Conservation (phyloP, 495 filamentous ascomycete species). For the Aspergillus taichungensis region DNA sequence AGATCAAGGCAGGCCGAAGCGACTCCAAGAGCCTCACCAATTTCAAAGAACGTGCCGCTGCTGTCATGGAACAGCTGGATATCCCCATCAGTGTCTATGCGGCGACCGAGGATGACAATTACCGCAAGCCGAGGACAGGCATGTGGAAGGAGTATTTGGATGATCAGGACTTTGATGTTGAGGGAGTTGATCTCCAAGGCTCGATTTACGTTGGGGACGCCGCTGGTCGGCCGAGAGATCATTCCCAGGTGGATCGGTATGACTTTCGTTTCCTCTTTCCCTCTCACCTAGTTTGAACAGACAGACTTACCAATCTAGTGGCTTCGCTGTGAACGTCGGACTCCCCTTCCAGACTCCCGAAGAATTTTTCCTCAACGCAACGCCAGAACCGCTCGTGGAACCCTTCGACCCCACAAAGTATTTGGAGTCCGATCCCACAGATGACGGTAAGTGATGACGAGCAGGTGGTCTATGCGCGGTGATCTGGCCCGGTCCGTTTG, state of each 20-base stretch:
- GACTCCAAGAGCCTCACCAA: slow-evolving; percentile 54
- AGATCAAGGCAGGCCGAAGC: slow-evolving; percentile 58
- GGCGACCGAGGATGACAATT: slow-evolving; percentile 69
- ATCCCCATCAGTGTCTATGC: slow-evolving; percentile 77
- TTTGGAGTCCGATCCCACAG: slow-evolving; percentile 27
- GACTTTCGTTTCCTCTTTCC: slow-evolving; percentile 1
- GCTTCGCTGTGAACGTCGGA: slow-evolving; percentile 75
- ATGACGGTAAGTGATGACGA: slow-evolving; percentile 20
- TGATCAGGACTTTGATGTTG: slow-evolving; percentile 59
- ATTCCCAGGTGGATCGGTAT: slow-evolving; percentile 74
- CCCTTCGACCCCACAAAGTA: slow-evolving; percentile 59
- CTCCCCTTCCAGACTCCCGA: slow-evolving; percentile 81
- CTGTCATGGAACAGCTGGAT: slow-evolving; percentile 61
- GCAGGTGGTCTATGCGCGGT: not conserved
- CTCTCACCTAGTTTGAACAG: not conserved
- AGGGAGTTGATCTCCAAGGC: slow-evolving; percentile 52
- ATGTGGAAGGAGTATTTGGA: slow-evolving; percentile 84
- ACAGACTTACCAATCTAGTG: slow-evolving; percentile 16
- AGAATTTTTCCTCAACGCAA: slow-evolving; percentile 71
- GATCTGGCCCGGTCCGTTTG: not conserved
- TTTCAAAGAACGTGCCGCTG: slow-evolving; percentile 70
- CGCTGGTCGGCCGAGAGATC: slow-evolving; percentile 55
- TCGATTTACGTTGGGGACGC: slow-evolving; percentile 92
- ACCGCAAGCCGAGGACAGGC: slow-evolving; percentile 75
- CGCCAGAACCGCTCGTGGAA: slow-evolving; percentile 50